Percentiles rank a stretch among this genome's conserved stretches.
Evolutionary conservation across 1,284 basidiomycete species (phyloP).

Genomic region (Baeospora myosura): DNA sequence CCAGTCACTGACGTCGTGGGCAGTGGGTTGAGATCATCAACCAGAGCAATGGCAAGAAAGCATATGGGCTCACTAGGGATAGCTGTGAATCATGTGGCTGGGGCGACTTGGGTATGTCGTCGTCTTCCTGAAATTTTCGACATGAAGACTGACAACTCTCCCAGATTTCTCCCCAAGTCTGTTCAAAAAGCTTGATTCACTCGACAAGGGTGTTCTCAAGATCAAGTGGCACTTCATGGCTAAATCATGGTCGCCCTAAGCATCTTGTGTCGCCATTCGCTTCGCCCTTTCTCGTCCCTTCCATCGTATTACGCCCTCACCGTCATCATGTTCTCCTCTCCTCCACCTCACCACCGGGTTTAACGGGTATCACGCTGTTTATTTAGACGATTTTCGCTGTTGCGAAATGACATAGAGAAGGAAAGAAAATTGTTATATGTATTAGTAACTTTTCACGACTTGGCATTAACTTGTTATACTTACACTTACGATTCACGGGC

Average conservation of each 20-base stretch:
- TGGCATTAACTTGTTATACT: too few relatives aligned
- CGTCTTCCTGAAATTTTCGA: neutral
- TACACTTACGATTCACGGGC: too few relatives aligned
- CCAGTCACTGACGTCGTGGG: slow-evolving; percentile 3
- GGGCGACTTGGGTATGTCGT: slow-evolving; percentile 37
- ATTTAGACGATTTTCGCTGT: too few relatives aligned
- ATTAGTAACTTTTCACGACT: too few relatives aligned
- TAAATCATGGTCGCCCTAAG: slow-evolving; percentile 32
- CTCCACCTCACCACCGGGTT: too few relatives aligned
- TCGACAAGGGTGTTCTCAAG: slow-evolving; percentile 35
- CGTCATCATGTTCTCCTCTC: too few relatives aligned
- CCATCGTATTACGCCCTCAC: too few relatives aligned
- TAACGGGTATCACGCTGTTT: too few relatives aligned
- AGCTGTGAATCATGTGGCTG: slow-evolving; percentile 38
- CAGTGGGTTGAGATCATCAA: slow-evolving; percentile 46
- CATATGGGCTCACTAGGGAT: slow-evolving; percentile 37
- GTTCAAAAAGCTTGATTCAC: slow-evolving; percentile 35
- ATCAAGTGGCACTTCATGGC: slow-evolving; percentile 47
- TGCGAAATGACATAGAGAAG: too few relatives aligned
- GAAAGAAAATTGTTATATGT: too few relatives aligned
- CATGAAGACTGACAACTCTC: slow-evolving; percentile 1
- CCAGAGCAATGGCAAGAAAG: slow-evolving; percentile 31
- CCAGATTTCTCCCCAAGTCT: slow-evolving; percentile 50
- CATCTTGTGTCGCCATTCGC: too few relatives aligned
- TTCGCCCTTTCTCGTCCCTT: too few relatives aligned